These are phyloP conservation scores for Smittium culicis DNA, from an alignment of 371 early-diverging fungal species.

Conservation along the genomic window DNA sequence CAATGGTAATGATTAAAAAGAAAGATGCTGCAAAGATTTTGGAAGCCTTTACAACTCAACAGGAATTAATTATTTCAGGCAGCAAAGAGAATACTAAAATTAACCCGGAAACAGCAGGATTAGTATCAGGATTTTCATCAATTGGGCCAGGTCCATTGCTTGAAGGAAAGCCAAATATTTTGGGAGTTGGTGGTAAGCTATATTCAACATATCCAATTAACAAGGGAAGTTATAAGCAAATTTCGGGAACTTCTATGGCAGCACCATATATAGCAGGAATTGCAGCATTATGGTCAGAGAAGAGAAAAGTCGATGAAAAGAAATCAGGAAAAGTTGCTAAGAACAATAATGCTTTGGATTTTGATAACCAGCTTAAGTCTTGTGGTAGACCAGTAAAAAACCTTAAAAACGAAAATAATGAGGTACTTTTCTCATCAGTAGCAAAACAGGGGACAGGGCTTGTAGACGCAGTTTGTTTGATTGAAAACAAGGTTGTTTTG, in stretches of 20 bases:
- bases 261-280: slow-evolving; percentile 57
- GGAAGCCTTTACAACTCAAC: slow-evolving; percentile 13
- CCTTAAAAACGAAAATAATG: neutral
- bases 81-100: slow-evolving; percentile 24
- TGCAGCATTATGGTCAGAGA: slow-evolving; percentile 44
- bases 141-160: slow-evolving; percentile 58
- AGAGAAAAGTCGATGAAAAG: slow-evolving; percentile 13
- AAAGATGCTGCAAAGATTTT: slow-evolving; percentile 23
- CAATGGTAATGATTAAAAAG: slow-evolving; percentile 22
- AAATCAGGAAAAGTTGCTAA: too few relatives aligned
- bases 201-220: slow-evolving; percentile 48
- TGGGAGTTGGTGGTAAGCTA: slow-evolving; percentile 58
- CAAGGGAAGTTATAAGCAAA: slow-evolving; percentile 37
- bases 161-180: slow-evolving; percentile 49
- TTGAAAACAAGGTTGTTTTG: slow-evolving; percentile 5
- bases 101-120: slow-evolving; percentile 32
- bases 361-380: neutral
- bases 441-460: slow-evolving; percentile 3
- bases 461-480: slow-evolving; percentile 5
- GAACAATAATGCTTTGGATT: slow-evolving; percentile 2
- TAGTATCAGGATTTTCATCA: slow-evolving; percentile 40
- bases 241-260: slow-evolving; percentile 59
- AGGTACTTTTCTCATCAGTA: neutral
- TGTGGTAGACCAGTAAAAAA: slow-evolving; percentile 4
- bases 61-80: slow-evolving; percentile 13